phyloP scores from a whole-genome alignment of 2,329 filamentous ascomycete genomes.

The Endoconidiophora laricicola region DNA sequence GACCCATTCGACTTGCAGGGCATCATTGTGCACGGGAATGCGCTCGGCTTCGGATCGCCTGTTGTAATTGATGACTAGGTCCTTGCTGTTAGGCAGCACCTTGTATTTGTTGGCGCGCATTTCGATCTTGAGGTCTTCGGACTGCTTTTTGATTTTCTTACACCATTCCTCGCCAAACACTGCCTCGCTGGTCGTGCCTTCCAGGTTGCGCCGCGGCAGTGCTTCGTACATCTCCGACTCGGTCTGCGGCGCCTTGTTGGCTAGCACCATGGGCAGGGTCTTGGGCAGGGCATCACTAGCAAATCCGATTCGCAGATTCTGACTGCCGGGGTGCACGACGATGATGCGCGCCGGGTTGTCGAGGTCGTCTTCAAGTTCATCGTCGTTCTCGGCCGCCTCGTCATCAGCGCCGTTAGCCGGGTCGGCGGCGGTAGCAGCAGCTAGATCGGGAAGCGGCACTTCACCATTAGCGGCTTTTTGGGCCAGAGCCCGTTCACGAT shows the following conservation, averaged over 20 bases:
- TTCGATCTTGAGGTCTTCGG: constrained; percentile 68
- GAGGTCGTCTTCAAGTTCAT: constrained; percentile 38
- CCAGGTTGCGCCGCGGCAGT: constrained; percentile 54
- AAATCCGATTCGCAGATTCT: constrained; percentile 84
- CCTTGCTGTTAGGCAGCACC: constrained; percentile 92
- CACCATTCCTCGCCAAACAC: constrained; percentile 73
- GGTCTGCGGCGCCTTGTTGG: constrained; percentile 57
- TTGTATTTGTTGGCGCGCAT: constrained; percentile 92
- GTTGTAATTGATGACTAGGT: constrained; percentile 90
- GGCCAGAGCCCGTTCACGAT: constrained; percentile 71
- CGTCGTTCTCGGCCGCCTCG: constrained; percentile 35
- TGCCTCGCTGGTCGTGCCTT: constrained; percentile 50
- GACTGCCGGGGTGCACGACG: constrained; percentile 86
- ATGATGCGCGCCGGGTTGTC: constrained; percentile 77
- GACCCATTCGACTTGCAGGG: constrained; percentile 88
- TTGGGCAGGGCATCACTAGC: constrained; percentile 93
- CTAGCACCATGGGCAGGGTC: constrained; percentile 84
- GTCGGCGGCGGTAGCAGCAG: constrained; percentile 16
- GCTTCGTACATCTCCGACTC: constrained; percentile 73
- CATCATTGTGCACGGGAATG: constrained; percentile 89
- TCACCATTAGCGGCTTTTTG: constrained; percentile 43
- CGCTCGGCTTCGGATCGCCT: constrained; percentile 65
- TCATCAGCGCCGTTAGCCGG: constrained; percentile 25
- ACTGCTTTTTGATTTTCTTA: constrained; percentile 65
- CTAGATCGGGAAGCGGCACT: constrained; percentile 18